These are phyloP conservation scores for Smallanthus sonchifolius DNA, from an alignment of 129 eudicot genomes.

Conservation along the genomic window DNA sequence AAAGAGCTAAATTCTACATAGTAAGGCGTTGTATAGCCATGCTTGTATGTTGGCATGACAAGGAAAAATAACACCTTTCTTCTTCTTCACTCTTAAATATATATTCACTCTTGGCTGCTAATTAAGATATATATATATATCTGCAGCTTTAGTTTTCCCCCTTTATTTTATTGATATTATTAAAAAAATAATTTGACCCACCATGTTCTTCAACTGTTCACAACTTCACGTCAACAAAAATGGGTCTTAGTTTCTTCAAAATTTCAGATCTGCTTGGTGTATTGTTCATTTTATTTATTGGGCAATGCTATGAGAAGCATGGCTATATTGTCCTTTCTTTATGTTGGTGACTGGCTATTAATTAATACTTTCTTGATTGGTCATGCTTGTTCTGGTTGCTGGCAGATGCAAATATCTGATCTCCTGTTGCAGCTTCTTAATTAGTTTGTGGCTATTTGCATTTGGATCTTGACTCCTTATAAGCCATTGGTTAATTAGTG, in stretches of 20 bases:
- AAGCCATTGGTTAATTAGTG: not conserved
- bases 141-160: not conserved
- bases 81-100: not conserved
- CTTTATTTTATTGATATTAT: conserved; percentile 1
- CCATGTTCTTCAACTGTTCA: conserved; percentile 13
- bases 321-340: too few species aligned
- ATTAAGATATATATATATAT: not conserved
- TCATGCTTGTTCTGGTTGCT: not conserved
- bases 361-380: not conserved
- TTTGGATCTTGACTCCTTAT: not conserved
- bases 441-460: not conserved
- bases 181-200: conserved; percentile 8
- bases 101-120: too few species aligned
- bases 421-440: too few species aligned
- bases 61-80: conserved; percentile 22
- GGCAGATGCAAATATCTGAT: not conserved
- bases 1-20: conserved; percentile 73
- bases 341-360: too few species aligned
- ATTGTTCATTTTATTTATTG: too few species aligned
- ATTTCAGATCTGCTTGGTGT: conserved; percentile 13
- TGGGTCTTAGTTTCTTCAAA: not conserved
- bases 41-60: conserved; percentile 72
- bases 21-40: conserved; percentile 81
- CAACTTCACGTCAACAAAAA: not conserved
- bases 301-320: too few species aligned